Conservation (phyloP, 352 stramenopile species). For the Globisporangium nunn region DNA sequence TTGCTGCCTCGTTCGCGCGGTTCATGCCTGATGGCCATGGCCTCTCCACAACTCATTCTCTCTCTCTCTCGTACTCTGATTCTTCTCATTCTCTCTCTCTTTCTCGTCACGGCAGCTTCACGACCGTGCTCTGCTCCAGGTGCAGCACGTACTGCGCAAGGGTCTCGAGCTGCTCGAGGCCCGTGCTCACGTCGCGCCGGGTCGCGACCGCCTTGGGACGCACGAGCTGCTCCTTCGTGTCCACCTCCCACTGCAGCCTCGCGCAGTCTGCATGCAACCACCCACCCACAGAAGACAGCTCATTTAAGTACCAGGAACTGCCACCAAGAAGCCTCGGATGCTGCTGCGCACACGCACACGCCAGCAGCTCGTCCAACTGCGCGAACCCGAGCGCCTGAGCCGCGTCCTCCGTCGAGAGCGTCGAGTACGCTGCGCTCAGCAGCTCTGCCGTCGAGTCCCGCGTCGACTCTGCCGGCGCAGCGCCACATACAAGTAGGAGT, state of each 20-base stretch:
- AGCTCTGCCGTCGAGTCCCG: conserved; percentile 41
- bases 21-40: too few species aligned
- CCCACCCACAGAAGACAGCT: too few species aligned
- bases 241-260: conserved; percentile 42
- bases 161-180: conserved; percentile 56
- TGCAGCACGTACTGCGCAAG: conserved; percentile 63
- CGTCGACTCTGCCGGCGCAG: conserved; percentile 32
- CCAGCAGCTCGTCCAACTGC: conserved; percentile 27
- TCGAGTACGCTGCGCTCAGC: conserved; percentile 56
- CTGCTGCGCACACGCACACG: conserved; percentile 30
- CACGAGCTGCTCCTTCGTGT: conserved; percentile 25
- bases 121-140: conserved; percentile 61
- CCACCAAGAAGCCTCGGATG: not conserved
- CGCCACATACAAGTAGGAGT: not conserved
- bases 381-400: conserved; percentile 41
- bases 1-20: too few species aligned
- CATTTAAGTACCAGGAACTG: not conserved
- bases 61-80: too few species aligned
- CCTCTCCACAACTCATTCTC: too few species aligned
- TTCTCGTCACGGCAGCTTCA: conserved; percentile 36
- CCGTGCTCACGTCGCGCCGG: conserved; percentile 14
- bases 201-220: conserved; percentile 33
- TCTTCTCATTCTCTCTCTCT: too few species aligned
- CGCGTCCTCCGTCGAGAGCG: conserved; percentile 39
- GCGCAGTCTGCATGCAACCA: conserved; percentile 30